Conservation (phyloP, 176 grass and related monocot genomes). For the Secale cereale region DNA sequence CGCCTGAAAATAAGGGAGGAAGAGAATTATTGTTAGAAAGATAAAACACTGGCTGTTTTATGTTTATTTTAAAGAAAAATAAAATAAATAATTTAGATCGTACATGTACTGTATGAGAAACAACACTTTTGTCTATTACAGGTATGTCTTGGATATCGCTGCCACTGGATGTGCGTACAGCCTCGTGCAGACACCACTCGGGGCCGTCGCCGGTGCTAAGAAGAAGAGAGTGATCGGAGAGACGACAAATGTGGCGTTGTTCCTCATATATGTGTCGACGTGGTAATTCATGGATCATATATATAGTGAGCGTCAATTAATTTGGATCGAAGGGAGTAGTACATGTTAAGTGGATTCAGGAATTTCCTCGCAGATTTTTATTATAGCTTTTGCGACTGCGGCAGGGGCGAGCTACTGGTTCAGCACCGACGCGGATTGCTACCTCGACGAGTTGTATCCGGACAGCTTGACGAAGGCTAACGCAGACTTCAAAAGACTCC, state of each 20-base stretch:
- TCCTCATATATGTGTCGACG: not conserved
- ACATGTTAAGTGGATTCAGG: too few species aligned
- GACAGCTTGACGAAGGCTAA: not conserved
- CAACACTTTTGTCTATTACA: not conserved
- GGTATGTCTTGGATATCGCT: conserved; percentile 21
- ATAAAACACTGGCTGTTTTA: too few species aligned
- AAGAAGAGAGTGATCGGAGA: not conserved
- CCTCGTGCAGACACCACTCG: not conserved
- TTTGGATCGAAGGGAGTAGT: too few species aligned
- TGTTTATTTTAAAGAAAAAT: too few species aligned
- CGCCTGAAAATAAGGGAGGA: too few species aligned
- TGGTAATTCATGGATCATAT: too few species aligned
- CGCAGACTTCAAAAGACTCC: not conserved
- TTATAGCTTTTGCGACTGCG: not conserved
- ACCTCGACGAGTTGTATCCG: not conserved
- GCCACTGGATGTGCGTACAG: conserved; percentile 26
- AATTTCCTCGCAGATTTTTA: not conserved
- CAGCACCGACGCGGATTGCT: not conserved
- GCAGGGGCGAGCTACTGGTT: not conserved
- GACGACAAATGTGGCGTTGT: not conserved
- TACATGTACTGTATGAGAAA: too few species aligned
- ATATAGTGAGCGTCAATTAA: too few species aligned
- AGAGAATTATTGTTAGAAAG: too few species aligned
- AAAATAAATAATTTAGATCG: too few species aligned
- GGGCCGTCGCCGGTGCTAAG: not conserved